phyloP scores from a whole-genome alignment of 345 rosid genomes.

The Microcos paniculata region DNA sequence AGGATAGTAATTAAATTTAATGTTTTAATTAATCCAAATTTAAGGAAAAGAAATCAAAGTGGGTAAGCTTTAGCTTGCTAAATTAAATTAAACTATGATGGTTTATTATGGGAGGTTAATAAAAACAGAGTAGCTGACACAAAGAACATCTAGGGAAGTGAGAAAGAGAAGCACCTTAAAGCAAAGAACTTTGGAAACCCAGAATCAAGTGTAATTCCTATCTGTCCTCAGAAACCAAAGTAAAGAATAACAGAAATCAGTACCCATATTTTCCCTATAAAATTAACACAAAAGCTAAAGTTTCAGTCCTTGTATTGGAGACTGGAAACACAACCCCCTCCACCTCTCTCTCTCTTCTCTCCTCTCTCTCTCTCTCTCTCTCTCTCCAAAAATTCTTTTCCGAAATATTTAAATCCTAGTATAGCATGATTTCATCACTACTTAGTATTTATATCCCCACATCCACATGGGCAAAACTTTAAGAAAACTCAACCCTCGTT shows the following conservation, averaged over 20 bases:
- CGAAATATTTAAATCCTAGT: conserved; percentile 1
- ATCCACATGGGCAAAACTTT: conserved; percentile 68
- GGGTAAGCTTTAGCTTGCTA: conserved; percentile 14
- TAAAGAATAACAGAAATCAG: conserved; percentile 43
- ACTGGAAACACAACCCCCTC: conserved; percentile 44
- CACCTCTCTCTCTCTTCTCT: conserved; percentile 24
- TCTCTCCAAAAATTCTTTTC: conserved; percentile 5
- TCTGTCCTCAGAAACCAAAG: conserved; percentile 48
- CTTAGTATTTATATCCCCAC: conserved; percentile 56
- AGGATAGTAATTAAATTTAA: not conserved
- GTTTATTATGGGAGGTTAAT: not conserved
- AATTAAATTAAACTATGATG: not conserved
- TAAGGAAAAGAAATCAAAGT: not conserved
- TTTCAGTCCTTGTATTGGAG: conserved; percentile 58
- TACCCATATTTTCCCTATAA: conserved; percentile 38
- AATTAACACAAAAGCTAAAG: conserved; percentile 48
- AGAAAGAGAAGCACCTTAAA: conserved; percentile 45
- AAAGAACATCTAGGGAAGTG: conserved; percentile 72
- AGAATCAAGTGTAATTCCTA: conserved; percentile 43
- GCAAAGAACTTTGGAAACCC: conserved; percentile 51
- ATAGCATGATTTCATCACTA: conserved; percentile 64
- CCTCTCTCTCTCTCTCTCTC: not conserved
- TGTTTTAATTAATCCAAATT: not conserved
- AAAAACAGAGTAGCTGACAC: conserved; percentile 33
- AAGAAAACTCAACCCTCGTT: conserved; percentile 46